phyloP scores from a whole-genome alignment of 2,329 filamentous ascomycete genomes.

The Aureobasidium namibiae region DNA sequence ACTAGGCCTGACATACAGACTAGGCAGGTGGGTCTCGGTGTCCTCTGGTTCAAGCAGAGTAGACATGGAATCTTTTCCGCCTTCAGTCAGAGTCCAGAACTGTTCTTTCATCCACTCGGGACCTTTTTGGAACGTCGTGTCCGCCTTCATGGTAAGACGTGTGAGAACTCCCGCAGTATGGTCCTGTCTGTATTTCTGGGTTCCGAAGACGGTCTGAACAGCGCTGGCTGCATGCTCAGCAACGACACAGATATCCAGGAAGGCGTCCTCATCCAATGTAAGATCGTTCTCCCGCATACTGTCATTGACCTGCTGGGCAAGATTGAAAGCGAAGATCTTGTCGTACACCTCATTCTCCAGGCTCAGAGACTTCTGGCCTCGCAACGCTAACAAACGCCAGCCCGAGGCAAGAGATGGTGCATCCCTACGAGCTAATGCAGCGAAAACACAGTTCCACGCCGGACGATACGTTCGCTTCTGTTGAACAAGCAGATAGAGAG shows the following conservation, averaged over 20 bases:
- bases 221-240: conserved; percentile 24
- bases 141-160: background rate
- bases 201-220: conserved; percentile 11
- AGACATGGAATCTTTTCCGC: background rate
- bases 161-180: background rate
- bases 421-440: conserved; percentile 17
- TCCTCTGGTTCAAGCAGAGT: background rate
- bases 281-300: conserved; percentile 24
- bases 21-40: conserved; percentile 15
- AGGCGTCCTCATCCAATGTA: conserved; percentile 26
- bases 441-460: conserved; percentile 22
- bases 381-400: background rate
- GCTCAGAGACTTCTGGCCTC: background rate
- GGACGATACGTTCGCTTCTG: conserved; percentile 15
- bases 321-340: conserved; percentile 18
- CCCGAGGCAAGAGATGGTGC: background rate
- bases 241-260: conserved; percentile 26
- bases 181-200: background rate
- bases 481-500: conserved; percentile 21
- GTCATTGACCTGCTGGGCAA: conserved; percentile 21
- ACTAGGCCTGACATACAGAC: conserved; percentile 36
- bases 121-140: background rate
- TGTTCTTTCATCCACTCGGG: background rate
- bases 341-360: background rate
- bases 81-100: conserved; percentile 14